Evolutionary conservation across 2,329 filamentous ascomycete species (phyloP).

Genomic region (Fusarium tricinctum): DNA sequence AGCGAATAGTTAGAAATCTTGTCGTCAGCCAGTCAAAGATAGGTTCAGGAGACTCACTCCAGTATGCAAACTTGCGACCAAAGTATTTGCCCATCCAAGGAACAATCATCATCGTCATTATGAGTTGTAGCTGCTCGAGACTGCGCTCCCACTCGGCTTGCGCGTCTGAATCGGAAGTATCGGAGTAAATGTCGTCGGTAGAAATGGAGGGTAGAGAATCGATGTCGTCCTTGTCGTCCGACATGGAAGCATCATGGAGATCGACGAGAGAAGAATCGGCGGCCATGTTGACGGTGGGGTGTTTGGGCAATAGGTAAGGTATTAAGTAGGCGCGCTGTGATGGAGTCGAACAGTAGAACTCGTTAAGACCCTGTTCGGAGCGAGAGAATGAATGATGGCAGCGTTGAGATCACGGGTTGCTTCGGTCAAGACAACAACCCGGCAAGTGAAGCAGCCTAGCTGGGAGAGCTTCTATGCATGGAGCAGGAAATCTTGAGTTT

Average conservation of each 20-base stretch:
- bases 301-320: not conserved
- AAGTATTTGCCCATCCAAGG: slow-evolving; percentile 96
- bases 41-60: slow-evolving; percentile 75
- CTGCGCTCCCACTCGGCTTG: slow-evolving; percentile 96
- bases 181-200: slow-evolving; percentile 68
- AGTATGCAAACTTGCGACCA: slow-evolving; percentile 94
- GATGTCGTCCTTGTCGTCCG: slow-evolving; percentile 68
- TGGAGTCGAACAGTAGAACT: not conserved
- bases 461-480: not conserved
- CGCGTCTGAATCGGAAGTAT: slow-evolving; percentile 79
- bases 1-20: slow-evolving; percentile 29
- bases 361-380: slow-evolving; percentile 6
- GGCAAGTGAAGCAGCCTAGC: not conserved
- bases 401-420: slow-evolving; percentile 37
- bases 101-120: slow-evolving; percentile 94
- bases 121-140: slow-evolving; percentile 90
- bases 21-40: not conserved
- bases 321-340: not conserved
- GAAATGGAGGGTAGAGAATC: slow-evolving; percentile 75
- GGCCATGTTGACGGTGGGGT: slow-evolving; percentile 47
- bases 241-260: slow-evolving; percentile 62
- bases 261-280: slow-evolving; percentile 66
- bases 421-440: slow-evolving; percentile 15
- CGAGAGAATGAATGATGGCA: slow-evolving; percentile 13
- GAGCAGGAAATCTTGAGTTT: not conserved